Percentiles rank a stretch among this genome's conserved stretches.
phyloP scores from a whole-genome alignment of 2,329 filamentous ascomycete genomes.

The Diaporthe sp. region DNA sequence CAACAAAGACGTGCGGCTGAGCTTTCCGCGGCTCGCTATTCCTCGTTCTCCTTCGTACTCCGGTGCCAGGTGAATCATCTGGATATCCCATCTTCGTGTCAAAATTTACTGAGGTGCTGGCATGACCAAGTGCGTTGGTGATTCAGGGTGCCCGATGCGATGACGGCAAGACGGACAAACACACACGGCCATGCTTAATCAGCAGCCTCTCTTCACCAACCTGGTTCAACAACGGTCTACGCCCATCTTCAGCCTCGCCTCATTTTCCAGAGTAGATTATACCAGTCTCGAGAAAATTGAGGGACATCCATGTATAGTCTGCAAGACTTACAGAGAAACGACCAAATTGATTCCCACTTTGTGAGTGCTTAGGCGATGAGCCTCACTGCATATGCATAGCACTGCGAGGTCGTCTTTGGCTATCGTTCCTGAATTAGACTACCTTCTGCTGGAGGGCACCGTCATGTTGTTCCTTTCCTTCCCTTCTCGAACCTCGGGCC shows the following conservation, averaged over 20 bases:
- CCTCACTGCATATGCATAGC: too few species aligned
- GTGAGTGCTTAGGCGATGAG: too few species aligned
- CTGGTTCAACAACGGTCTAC: too few species aligned
- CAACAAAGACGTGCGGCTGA: neutral
- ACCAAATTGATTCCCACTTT: neutral
- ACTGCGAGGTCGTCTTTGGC: neutral
- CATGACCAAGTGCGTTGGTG: neutral
- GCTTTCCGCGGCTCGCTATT: neutral
- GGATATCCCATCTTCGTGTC: neutral
- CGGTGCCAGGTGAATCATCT: neutral
- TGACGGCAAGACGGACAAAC: too few species aligned
- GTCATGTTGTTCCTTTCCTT: neutral
- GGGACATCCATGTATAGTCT: too few species aligned
- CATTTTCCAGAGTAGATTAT: too few species aligned
- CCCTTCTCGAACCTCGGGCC: neutral
- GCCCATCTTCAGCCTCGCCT: neutral
- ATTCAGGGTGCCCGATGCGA: neutral
- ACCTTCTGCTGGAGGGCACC: conserved; percentile 2
- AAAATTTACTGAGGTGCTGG: neutral
- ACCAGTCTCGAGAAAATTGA: neutral
- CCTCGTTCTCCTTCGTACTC: neutral
- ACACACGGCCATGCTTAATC: neutral
- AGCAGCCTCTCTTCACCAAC: neutral
- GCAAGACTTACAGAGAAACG: neutral
- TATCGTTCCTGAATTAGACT: conserved; percentile 8